A percentile compares a stretch with the other conserved stretches of the same genome.
phyloP scores from a whole-genome alignment of 179 eudicot species.

The Drosera spatulata region DNA sequence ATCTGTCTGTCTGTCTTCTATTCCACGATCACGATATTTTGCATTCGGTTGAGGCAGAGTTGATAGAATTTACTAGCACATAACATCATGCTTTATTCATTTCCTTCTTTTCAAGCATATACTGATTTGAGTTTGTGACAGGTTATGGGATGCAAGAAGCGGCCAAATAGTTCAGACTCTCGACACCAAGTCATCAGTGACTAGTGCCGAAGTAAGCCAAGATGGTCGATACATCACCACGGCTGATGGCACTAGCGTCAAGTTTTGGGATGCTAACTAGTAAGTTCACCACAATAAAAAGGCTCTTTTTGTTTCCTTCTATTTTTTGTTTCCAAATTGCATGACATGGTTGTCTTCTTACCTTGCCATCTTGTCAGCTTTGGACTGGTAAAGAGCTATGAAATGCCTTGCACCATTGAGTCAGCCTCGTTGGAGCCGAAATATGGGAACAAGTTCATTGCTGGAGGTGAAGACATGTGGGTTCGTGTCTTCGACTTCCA shows the following conservation, averaged over 20 bases:
- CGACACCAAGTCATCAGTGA: slow-evolving; percentile 79
- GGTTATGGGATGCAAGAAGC: slow-evolving; percentile 73
- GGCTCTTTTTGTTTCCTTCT: not conserved
- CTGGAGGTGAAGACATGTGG: slow-evolving; percentile 99
- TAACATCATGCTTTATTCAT: too few species aligned
- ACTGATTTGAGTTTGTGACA: slow-evolving; percentile 6
- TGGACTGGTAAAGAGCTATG: slow-evolving; percentile 86
- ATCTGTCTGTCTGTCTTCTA: too few species aligned
- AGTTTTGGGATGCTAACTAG: slow-evolving; percentile 99
- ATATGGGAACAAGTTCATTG: slow-evolving; percentile 78
- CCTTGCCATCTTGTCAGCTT: slow-evolving; percentile 42
- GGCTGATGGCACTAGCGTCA: slow-evolving; percentile 83
- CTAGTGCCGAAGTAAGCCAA: slow-evolving; percentile 94
- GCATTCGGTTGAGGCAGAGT: too few species aligned
- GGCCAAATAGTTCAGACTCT: slow-evolving; percentile 75
- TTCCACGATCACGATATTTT: too few species aligned
- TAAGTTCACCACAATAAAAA: slow-evolving; percentile 20
- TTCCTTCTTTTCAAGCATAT: too few species aligned
- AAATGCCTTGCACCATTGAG: slow-evolving; percentile 84
- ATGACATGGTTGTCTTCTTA: slow-evolving; percentile 1
- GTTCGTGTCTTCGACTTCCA: slow-evolving; percentile 36
- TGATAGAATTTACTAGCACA: too few species aligned
- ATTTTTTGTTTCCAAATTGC: not conserved
- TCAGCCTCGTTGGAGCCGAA: slow-evolving; percentile 95
- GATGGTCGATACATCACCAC: slow-evolving; percentile 96